These are phyloP conservation scores for Cinchona pubescens DNA, from an alignment of 257 asterid species.

Conservation along the genomic window DNA sequence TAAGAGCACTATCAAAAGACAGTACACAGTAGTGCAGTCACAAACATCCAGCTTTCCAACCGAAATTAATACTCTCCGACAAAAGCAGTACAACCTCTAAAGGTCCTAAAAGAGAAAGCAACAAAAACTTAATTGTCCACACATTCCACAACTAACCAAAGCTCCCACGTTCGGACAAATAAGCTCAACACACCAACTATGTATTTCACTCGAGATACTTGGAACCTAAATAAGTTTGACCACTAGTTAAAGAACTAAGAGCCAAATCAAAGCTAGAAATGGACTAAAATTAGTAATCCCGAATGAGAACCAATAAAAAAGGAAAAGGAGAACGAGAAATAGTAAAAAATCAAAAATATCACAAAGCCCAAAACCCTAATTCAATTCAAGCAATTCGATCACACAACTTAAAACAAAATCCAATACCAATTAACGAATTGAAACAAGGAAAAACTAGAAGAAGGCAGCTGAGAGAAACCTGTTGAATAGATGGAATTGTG, in stretches of 20 bases:
- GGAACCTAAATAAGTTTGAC: not conserved
- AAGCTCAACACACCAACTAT: not conserved
- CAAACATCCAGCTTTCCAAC: not conserved
- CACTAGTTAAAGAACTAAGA: not conserved
- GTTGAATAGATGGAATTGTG: slow-evolving; percentile 3
- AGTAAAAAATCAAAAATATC: not conserved
- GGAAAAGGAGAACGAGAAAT: not conserved
- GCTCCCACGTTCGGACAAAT: not conserved
- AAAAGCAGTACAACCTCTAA: not conserved
- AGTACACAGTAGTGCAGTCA: not conserved
- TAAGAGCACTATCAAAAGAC: not conserved
- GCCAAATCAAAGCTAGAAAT: not conserved
- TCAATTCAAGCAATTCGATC: slow-evolving; percentile 7
- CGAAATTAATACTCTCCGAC: not conserved
- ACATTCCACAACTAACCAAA: not conserved
- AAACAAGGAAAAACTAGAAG: not conserved
- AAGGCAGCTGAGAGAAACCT: slow-evolving; percentile 23
- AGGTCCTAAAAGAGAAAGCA: not conserved
- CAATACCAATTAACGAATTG: not conserved
- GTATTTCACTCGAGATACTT: not conserved
- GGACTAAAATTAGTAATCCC: not conserved
- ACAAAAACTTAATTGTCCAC: not conserved
- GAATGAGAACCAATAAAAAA: not conserved
- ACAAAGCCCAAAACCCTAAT: slow-evolving; percentile 4
- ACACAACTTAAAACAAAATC: not conserved